These are phyloP conservation scores for Leccinum brunneo-olivaceum DNA, from an alignment of 1,284 basidiomycete genomes.

Conservation along the genomic window DNA sequence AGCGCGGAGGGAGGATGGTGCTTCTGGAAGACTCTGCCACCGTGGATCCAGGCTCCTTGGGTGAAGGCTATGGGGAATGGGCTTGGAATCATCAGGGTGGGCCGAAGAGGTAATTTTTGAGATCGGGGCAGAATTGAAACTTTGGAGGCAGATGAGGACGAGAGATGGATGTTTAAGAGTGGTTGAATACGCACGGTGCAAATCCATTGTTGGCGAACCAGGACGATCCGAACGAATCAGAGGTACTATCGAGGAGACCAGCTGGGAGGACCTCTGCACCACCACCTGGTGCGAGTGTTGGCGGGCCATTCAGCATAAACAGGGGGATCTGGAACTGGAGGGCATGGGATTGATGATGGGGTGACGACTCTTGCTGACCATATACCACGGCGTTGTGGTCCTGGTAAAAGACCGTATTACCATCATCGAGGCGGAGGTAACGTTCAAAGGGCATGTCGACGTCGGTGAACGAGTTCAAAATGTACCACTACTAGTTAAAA, in stretches of 20 bases:
- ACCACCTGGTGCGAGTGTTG: constrained; percentile 60
- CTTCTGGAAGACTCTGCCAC: constrained; percentile 8
- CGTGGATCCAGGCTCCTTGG: constrained; percentile 1
- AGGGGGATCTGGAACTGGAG: constrained; percentile 59
- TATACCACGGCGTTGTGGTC: constrained; percentile 9
- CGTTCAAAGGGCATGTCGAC: constrained; percentile 35
- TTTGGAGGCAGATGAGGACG: constrained; percentile 16
- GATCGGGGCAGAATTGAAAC: constrained; percentile 20
- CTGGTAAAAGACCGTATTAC: constrained; percentile 14
- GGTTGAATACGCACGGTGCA: constrained; percentile 19
- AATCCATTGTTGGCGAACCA: constrained; percentile 49
- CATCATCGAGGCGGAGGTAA: constrained; percentile 28
- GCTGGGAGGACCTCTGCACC: constrained; percentile 61
- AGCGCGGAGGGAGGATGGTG: constrained; percentile 1
- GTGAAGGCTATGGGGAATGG: background rate
- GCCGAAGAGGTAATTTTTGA: constrained; percentile 11
- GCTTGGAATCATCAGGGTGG: constrained; percentile 2
- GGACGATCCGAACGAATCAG: constrained; percentile 31
- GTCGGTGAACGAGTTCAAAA: constrained; percentile 6
- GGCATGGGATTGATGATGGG: constrained; percentile 24
- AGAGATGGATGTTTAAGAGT: constrained; percentile 7
- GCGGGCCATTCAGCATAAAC: constrained; percentile 51
- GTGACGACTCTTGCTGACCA: constrained; percentile 4
- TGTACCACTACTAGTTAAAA: no score
- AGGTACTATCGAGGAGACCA: constrained; percentile 33